Percentiles rank a stretch among this genome's conserved stretches.
phyloP scores from a whole-genome alignment of 2,329 filamentous ascomycete genomes.

The Monosporascus sp. region DNA sequence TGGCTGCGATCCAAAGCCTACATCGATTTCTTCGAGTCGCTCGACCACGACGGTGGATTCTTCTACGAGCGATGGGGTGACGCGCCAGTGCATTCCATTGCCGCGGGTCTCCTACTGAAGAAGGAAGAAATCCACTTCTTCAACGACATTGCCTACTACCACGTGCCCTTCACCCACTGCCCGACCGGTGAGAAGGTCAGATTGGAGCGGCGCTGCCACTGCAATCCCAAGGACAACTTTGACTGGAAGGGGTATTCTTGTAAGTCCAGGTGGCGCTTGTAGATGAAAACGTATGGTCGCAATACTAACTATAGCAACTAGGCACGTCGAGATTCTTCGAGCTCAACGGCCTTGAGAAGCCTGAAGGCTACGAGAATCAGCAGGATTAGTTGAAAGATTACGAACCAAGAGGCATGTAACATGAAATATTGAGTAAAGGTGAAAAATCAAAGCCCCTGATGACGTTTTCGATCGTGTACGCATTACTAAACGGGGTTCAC shows the following conservation, averaged over 20 bases:
- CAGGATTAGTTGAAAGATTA: constrained; percentile 35
- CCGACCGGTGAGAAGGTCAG: constrained; percentile 83
- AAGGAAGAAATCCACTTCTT: constrained; percentile 98
- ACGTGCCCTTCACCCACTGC: constrained; percentile 96
- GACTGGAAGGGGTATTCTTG: constrained; percentile 99
- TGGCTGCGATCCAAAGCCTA: constrained; percentile 91
- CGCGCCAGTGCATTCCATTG: constrained; percentile 97
- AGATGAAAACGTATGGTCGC: constrained; percentile 4
- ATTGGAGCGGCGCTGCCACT: constrained; percentile 83
- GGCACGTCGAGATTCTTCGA: constrained; percentile 85
- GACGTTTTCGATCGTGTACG: constrained; percentile 11
- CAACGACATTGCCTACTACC: constrained; percentile 97
- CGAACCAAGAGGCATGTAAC: constrained; percentile 1
- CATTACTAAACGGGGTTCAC: constrained; percentile 10
- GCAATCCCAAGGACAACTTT: constrained; percentile 95
- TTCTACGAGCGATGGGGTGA: constrained; percentile 99
- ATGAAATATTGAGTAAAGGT: background rate
- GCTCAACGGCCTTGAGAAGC: constrained; percentile 73
- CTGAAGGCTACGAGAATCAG: constrained; percentile 76
- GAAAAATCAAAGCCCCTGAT: constrained; percentile 6
- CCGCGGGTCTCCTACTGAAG: constrained; percentile 76
- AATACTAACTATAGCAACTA: constrained; percentile 28
- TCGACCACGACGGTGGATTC: constrained; percentile 91
- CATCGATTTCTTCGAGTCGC: constrained; percentile 79
- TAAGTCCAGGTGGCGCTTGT: constrained; percentile 42